Evolutionary conservation across 2,329 filamentous ascomycete species (phyloP), one percentile per base, ranked within the genome.

Genomic region (Akanthomyces muscarius): DNA sequence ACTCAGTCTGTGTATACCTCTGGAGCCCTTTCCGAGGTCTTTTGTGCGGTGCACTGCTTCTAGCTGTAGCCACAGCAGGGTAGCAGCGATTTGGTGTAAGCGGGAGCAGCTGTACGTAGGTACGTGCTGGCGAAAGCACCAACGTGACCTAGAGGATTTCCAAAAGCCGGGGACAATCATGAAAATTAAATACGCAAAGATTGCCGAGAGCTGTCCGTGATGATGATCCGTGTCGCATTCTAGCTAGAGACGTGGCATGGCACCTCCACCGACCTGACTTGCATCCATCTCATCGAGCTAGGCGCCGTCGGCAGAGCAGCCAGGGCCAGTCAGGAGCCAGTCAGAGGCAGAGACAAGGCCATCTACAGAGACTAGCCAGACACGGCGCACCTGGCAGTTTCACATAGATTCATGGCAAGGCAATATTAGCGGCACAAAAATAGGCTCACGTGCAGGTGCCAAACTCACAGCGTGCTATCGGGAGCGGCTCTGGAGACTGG

Each of bases 401-500:
- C 48, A 53, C 18, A 44, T 61, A 53, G 28, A 61, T 61, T 53
- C 41, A 41, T 50, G 41, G 28, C 18, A 8, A 25, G 50, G 50
- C n/a, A 48, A 41, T 47, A 54, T 44, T 50, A 61, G 42, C 56
- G 50, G 56, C 62, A 51, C 56, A 11, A 56, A 38, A 23, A 8
- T 16, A 55, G 25, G 55, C 57, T 63, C 62, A 63, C 56, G 48
- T 60, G 47, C 41, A 23, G 16, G 28, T 59, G 38, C 21, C 41
- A 44, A 55, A 50, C 45, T 58, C 52, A 38, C 38, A 55, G 42
- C 33, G 36, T 63, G 36, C 56, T 55, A 53, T 63, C 48, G 44
- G n/a, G 60, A 60, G 53, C 48, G 54, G 56, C 62, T 63, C 62
- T 53, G 33, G 10, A 36, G 28, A 7, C 33, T 36, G 62, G 54